These are phyloP conservation scores for Hericium coralloides DNA, from an alignment of 768 basidiomycete genomes.

Conservation along the genomic window DNA sequence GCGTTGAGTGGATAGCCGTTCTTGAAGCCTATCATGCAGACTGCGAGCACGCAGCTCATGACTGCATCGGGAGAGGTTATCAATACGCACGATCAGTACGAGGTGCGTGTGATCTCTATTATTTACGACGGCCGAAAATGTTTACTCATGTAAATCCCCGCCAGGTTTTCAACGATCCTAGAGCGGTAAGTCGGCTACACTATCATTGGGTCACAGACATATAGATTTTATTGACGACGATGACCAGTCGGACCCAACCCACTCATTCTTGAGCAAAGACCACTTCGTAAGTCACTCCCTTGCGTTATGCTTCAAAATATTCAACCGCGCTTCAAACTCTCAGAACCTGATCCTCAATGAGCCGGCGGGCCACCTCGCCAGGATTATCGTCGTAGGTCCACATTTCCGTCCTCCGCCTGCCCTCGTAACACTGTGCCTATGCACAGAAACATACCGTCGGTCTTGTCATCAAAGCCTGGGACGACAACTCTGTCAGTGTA, in stretches of 20 bases:
- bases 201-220: neutral
- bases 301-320: slow-evolving; percentile 6
- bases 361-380: slow-evolving; percentile 70
- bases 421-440: neutral
- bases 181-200: slow-evolving; percentile 43
- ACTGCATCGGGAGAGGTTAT: slow-evolving; percentile 70
- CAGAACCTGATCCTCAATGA: slow-evolving; percentile 78
- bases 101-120: slow-evolving; percentile 31
- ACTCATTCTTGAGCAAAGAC: slow-evolving; percentile 84
- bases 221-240: neutral
- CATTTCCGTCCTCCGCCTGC: neutral
- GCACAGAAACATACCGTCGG: slow-evolving; percentile 53
- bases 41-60: slow-evolving; percentile 54
- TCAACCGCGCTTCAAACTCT: neutral
- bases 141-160: neutral
- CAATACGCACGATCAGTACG: slow-evolving; percentile 73
- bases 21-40: slow-evolving; percentile 69
- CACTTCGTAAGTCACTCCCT: slow-evolving; percentile 58
- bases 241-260: slow-evolving; percentile 71
- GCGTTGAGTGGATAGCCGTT: slow-evolving; percentile 45
- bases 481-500: slow-evolving; percentile 54
- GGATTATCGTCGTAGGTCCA: slow-evolving; percentile 49
- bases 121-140: neutral
- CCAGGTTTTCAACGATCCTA: slow-evolving; percentile 70
- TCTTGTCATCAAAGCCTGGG: slow-evolving; percentile 75